Conservation (phyloP, 2,329 filamentous ascomycete species). For the Trichoderma sp. region DNA sequence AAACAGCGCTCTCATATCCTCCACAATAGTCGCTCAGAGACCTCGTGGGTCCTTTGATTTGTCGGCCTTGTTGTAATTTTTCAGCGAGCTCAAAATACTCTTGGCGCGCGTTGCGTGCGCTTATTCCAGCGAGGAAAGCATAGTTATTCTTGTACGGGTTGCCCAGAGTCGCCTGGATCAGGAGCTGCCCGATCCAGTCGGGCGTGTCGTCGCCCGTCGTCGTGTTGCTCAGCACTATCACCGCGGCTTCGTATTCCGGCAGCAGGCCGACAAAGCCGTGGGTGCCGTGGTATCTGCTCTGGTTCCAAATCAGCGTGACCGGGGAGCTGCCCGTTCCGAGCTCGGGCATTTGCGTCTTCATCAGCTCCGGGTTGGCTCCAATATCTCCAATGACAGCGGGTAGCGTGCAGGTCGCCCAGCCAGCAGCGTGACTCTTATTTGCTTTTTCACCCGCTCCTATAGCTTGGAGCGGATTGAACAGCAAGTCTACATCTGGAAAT, state of each 20-base stretch:
- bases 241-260: conserved; percentile 18
- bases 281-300: not conserved
- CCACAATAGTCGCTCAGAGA: not conserved
- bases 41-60: not conserved
- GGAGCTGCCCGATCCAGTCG: conserved; percentile 20
- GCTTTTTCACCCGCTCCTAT: not conserved
- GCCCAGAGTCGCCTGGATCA: conserved; percentile 12
- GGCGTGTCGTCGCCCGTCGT: conserved; percentile 17
- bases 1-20: not conserved
- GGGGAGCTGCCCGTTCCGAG: not conserved
- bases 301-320: not conserved
- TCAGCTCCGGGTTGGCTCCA: not conserved
- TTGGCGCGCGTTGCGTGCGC: not conserved
- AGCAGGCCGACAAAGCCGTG: conserved; percentile 16
- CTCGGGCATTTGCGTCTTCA: not conserved
- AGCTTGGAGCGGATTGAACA: not conserved
- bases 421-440: not conserved
- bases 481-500: not conserved
- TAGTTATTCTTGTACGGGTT: not conserved
- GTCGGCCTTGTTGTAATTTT: not conserved
- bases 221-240: conserved; percentile 21
- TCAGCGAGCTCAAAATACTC: not conserved
- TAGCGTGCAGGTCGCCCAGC: not conserved
- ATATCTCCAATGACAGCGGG: not conserved
- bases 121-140: not conserved